Conservation (phyloP, 108 stramenopile species). For the Cyclotella atomus region DNA sequence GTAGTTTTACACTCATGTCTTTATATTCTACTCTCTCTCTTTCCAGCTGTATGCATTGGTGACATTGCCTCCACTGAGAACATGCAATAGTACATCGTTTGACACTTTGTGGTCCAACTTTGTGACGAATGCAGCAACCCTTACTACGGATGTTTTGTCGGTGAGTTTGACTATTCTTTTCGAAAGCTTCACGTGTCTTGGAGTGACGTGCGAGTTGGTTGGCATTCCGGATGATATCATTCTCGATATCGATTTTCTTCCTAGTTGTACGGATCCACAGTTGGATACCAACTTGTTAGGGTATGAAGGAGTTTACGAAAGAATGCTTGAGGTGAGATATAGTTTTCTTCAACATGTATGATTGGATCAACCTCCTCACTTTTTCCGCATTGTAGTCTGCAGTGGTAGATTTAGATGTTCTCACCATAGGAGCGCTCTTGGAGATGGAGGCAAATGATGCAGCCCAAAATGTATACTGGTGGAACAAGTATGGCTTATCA, state of each 20-base stretch:
- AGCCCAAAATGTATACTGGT: conserved; percentile 1
- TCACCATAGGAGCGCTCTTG: conserved; percentile 65
- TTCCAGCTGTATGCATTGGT: conserved; percentile 33
- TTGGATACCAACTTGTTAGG: neutral
- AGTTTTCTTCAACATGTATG: neutral
- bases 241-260: neutral
- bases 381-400: conserved; percentile 45
- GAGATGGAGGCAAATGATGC: conserved; percentile 54
- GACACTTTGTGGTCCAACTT: conserved; percentile 24
- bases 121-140: conserved; percentile 21
- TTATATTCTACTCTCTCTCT: neutral
- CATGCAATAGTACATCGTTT: conserved; percentile 21
- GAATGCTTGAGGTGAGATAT: conserved; percentile 10
- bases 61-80: conserved; percentile 26
- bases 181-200: conserved; percentile 35
- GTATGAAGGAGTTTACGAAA: conserved; percentile 15
- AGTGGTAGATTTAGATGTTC: conserved; percentile 77
- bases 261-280: conserved; percentile 17
- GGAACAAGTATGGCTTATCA: conserved; percentile 15
- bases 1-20: no score
- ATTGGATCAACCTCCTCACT: neutral
- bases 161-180: conserved; percentile 5
- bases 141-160: neutral
- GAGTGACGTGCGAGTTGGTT: conserved; percentile 30
- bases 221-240: conserved; percentile 2